phyloP scores from a whole-genome alignment of 306 rosid species.

The Phaseolus lunatus region DNA sequence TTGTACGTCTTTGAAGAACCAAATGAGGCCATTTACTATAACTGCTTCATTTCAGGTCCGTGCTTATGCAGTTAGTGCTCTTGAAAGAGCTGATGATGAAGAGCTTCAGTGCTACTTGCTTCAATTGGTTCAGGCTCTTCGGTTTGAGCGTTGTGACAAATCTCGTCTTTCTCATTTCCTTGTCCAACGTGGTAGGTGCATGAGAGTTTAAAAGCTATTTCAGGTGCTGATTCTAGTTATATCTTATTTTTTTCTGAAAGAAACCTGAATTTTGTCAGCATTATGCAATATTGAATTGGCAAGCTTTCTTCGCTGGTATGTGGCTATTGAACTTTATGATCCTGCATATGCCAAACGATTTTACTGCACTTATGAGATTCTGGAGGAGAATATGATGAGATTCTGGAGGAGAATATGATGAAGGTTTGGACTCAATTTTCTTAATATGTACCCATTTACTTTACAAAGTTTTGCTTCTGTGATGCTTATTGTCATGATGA shows the following conservation, averaged over 20 bases:
- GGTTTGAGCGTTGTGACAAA: slow-evolving; percentile 96
- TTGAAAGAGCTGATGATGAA: slow-evolving; percentile 98
- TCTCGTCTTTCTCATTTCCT: slow-evolving; percentile 92
- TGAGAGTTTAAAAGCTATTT: slow-evolving; percentile 45
- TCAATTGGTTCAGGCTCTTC: slow-evolving; percentile 98
- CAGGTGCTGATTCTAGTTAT: slow-evolving; percentile 45
- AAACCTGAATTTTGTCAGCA: slow-evolving; percentile 66
- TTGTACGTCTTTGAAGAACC: slow-evolving; percentile 33
- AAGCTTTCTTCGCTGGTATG: slow-evolving; percentile 99
- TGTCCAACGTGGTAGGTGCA: slow-evolving; percentile 83
- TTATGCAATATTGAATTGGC: slow-evolving; percentile 88
- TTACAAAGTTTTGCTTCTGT: slow-evolving; percentile 9
- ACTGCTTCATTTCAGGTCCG: slow-evolving; percentile 73
- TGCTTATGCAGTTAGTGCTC: slow-evolving; percentile 98
- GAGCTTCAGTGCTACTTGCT: slow-evolving; percentile 97
- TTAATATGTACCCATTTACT: slow-evolving; percentile 36
- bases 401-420: slow-evolving; percentile 96
- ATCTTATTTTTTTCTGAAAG: slow-evolving; percentile 47
- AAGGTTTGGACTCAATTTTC: slow-evolving; percentile 68
- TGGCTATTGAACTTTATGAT: slow-evolving; percentile 95
- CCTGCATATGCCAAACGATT: slow-evolving; percentile 95
- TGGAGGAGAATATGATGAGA: no score
- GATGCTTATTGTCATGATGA: slow-evolving; percentile 18
- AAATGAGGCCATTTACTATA: slow-evolving; percentile 15
- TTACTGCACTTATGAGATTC: slow-evolving; percentile 84